Base-by-base conservation (phyloP, 495 filamentous ascomycete genomes). In the Penicillium riverlandense region DNA sequence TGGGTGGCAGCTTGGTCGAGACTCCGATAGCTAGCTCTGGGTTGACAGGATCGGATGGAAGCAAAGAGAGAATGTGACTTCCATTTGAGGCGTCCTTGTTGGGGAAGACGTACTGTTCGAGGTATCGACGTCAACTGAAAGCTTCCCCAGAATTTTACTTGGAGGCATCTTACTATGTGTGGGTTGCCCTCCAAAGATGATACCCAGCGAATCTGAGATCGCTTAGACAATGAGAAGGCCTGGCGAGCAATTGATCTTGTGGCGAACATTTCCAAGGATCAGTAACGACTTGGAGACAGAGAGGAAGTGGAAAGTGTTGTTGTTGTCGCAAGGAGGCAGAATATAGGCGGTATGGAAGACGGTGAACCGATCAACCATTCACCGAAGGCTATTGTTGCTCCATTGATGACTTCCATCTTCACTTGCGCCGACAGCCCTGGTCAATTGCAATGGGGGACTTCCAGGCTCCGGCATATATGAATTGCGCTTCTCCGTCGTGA, bases 11-110 rank as follows among this genome's bases (percentile, higher is more conserved):
- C 39, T 75, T 62, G 16, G 79, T 77, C 0, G 86, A 82, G 14
- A 79, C 80, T 45, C 90, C 92, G 52, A 96, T 83, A 10, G 88
- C 79, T 28, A 95, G 69, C 32, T 73, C 58, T 6, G 73, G 61
- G 14, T 70, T 83, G 2, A 87, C 86, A 2, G 90, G 88, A 9
- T 76, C 62, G 9, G 82, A 84, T n/a, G 83, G 72, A 39, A 96
- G 80, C 36, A 88, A 76, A 32, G 87, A 79, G 32, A 96, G 79
- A 44, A 87, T 69, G 58, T 85, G 65, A 15, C 54, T 58, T 38
- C 57, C 55, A 44, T 56, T 65, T 11, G 63, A 56, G 2, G 66
- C 41, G 33, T 57, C 43, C 11, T 75, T 61, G 44, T 77, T 65
- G 2, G 78, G 76, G 52, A 88, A 83, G 16, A 85, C 72, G 71